Percentiles rank a stretch among this genome's conserved stretches.
Evolutionary conservation across 495 filamentous ascomycete species (phyloP).

Genomic region (Aspergillus sclerotioniger): DNA sequence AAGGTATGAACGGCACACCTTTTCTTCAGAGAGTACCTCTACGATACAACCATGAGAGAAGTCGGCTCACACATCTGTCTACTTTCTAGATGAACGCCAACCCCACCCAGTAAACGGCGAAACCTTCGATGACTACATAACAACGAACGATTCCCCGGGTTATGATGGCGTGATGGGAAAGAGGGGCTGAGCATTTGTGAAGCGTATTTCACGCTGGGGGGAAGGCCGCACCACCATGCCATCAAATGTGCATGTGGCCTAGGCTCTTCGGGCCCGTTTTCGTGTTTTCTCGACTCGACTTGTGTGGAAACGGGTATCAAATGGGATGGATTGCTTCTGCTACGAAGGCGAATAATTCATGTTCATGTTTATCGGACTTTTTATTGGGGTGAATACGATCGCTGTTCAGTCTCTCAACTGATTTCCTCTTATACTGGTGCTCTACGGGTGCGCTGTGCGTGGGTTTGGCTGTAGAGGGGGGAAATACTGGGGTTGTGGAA

Average conservation of each 20-base stretch:
- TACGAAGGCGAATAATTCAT: not conserved
- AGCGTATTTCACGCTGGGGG: not conserved
- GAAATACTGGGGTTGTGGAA: not conserved
- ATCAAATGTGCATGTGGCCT: not conserved
- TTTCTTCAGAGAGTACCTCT: too few species aligned
- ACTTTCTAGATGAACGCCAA: conserved; percentile 31
- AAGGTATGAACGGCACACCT: conserved; percentile 66
- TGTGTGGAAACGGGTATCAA: not conserved
- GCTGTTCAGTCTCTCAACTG: not conserved
- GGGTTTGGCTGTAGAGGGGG: not conserved
- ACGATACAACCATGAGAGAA: too few species aligned
- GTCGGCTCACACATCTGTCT: conserved; percentile 1
- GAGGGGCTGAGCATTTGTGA: conserved; percentile 1
- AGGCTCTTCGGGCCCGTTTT: not conserved
- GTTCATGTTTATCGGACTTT: not conserved
- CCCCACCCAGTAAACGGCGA: conserved; percentile 13
- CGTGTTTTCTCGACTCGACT: not conserved
- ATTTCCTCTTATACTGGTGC: not conserved
- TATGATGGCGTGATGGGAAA: not conserved
- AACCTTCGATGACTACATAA: not conserved
- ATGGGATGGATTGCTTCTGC: not conserved
- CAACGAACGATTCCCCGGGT: conserved; percentile 9
- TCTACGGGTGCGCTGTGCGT: not conserved
- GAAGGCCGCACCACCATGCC: not conserved
- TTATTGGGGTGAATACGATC: not conserved